These are phyloP conservation scores for Podaxis sp. DNA, from an alignment of 768 basidiomycete species.

Conservation along the genomic window DNA sequence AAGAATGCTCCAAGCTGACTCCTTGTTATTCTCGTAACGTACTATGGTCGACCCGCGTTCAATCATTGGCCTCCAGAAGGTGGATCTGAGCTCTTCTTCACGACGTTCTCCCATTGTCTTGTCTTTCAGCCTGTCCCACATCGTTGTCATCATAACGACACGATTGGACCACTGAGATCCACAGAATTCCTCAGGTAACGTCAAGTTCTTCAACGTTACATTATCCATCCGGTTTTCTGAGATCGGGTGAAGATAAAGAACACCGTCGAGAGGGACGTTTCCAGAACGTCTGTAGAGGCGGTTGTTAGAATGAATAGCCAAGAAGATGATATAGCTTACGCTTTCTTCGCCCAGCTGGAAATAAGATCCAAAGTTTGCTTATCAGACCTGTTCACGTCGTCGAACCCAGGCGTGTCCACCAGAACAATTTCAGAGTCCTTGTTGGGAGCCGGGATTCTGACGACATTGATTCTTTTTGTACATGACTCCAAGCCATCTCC, in stretches of 20 bases:
- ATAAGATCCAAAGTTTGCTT: constrained; percentile 22
- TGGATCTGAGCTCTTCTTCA: constrained; percentile 15
- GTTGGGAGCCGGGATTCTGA: not conserved
- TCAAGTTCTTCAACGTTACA: constrained; percentile 22
- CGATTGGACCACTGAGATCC: constrained; percentile 28
- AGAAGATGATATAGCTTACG: constrained; percentile 12
- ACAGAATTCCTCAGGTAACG: constrained; percentile 32
- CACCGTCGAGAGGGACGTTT: constrained; percentile 23
- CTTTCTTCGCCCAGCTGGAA: constrained; percentile 21
- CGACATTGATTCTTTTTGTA: constrained; percentile 25
- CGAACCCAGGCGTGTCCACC: constrained; percentile 28
- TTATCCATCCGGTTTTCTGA: constrained; percentile 23
- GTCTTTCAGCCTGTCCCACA: constrained; percentile 15
- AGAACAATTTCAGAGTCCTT: constrained; percentile 14
- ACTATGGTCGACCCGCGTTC: constrained; percentile 4
- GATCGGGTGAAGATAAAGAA: constrained; percentile 26
- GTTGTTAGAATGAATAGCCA: not conserved
- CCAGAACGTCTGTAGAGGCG: not conserved
- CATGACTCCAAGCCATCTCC: constrained; percentile 31
- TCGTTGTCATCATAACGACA: constrained; percentile 31
- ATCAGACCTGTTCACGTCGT: constrained; percentile 23
- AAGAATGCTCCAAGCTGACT: constrained; percentile 9
- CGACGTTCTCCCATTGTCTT: constrained; percentile 3
- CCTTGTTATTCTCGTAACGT: not conserved
- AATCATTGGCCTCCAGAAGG: constrained; percentile 18